Evolutionary conservation across 148 eudicot species (phyloP).

Genomic region (Diospyros kaki): DNA sequence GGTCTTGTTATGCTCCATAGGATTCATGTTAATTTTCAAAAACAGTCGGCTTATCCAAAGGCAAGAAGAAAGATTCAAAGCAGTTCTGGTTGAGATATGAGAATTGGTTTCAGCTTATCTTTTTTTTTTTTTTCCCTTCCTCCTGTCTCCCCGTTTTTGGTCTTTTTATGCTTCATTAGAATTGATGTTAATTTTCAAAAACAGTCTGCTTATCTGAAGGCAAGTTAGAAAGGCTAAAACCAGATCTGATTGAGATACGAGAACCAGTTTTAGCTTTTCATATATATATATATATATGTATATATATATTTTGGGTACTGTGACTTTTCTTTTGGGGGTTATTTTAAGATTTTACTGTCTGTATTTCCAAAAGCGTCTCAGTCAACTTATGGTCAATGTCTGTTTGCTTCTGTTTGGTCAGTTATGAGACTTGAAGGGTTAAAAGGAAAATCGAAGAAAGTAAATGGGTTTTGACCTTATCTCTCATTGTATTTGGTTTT

Average conservation of each 20-base stretch:
- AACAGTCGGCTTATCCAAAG: too few species aligned
- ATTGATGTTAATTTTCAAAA: too few species aligned
- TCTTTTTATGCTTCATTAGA: too few species aligned
- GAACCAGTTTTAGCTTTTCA: too few species aligned
- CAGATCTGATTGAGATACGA: too few species aligned
- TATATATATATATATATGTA: too few species aligned
- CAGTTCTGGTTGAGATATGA: slow-evolving; percentile 3
- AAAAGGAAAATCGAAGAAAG: neutral
- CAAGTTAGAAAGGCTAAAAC: too few species aligned
- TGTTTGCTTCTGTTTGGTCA: neutral
- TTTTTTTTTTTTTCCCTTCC: neutral
- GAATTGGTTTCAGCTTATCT: neutral
- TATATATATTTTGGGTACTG: neutral
- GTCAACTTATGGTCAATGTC: neutral
- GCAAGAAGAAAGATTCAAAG: neutral
- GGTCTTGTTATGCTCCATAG: too few species aligned
- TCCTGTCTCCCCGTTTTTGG: too few species aligned
- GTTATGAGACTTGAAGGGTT: neutral
- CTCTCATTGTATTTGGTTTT: neutral
- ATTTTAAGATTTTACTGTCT: neutral
- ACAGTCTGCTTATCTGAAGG: too few species aligned
- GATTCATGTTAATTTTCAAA: too few species aligned
- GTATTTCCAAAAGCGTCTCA: neutral
- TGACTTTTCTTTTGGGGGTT: neutral
- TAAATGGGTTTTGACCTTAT: neutral